Conservation (phyloP, 2,329 filamentous ascomycete genomes). For the Gyromitra esculenta region DNA sequence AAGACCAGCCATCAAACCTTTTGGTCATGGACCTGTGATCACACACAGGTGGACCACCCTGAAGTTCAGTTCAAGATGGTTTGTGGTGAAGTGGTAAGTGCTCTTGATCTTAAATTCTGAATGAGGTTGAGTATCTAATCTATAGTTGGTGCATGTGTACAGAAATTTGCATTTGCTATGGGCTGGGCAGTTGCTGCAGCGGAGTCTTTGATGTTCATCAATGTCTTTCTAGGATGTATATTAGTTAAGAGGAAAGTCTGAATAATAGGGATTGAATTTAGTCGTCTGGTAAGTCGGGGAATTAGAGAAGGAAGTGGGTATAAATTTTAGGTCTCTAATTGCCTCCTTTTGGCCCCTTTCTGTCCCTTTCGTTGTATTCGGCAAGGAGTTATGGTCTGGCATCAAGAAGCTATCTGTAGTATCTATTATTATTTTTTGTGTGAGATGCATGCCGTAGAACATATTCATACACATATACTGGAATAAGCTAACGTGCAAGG, state of each 20-base stretch:
- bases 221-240: constrained; percentile 37
- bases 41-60: constrained; percentile 26
- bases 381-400: constrained; percentile 19
- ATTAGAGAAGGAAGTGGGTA: too few species aligned
- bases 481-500: too few species aligned
- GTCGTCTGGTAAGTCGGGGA: neutral
- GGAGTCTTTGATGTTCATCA: constrained; percentile 45
- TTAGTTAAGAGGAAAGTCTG: constrained; percentile 34
- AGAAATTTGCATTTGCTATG: constrained; percentile 48
- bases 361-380: neutral
- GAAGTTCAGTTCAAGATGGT: constrained; percentile 46
- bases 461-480: too few species aligned
- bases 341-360: neutral
- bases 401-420: constrained; percentile 14
- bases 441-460: too few species aligned
- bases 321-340: too few species aligned
- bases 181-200: constrained; percentile 40
- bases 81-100: constrained; percentile 43
- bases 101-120: neutral
- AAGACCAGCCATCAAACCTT: constrained; percentile 34
- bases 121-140: constrained; percentile 9
- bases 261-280: neutral
- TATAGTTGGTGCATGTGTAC: neutral
- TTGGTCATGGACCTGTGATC: constrained; percentile 46
- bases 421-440: neutral